These are phyloP conservation scores for Solanum chacoense DNA, from an alignment of 305 asterid genomes.

Conservation along the genomic window DNA sequence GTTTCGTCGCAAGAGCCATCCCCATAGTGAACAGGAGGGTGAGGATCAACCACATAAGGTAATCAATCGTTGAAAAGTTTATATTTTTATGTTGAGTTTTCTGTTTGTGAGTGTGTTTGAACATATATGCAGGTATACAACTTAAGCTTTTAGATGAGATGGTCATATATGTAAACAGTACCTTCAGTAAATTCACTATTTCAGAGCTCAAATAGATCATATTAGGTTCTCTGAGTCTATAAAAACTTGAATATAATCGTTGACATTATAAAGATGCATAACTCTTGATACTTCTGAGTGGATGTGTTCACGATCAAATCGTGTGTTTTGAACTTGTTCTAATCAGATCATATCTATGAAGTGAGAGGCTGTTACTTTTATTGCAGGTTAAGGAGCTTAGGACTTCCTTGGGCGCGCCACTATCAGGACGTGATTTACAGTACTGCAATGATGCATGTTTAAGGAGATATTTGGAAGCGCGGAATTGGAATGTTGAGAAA, in stretches of 20 bases:
- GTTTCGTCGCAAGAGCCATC: conserved; percentile 51
- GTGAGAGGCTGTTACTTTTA: background rate
- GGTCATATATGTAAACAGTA: background rate
- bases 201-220: background rate
- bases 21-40: conserved; percentile 23
- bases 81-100: background rate
- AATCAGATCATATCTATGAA: background rate
- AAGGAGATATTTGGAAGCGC: conserved; percentile 76
- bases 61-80: background rate
- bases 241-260: background rate
- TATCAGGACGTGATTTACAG: conserved; percentile 50
- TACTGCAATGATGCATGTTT: conserved; percentile 73
- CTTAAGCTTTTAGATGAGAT: background rate
- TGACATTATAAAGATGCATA: background rate
- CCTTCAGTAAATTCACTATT: background rate
- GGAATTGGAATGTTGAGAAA: conserved; percentile 78
- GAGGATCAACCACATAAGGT: conserved; percentile 59
- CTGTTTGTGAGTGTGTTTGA: background rate
- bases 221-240: background rate
- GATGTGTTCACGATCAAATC: background rate
- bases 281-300: background rate
- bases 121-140: background rate
- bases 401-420: conserved; percentile 54
- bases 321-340: background rate
- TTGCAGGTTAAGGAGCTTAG: conserved; percentile 64